Base-by-base conservation (phyloP, 805 yeast genomes). In the Suhomyces xylopsoci region DNA sequence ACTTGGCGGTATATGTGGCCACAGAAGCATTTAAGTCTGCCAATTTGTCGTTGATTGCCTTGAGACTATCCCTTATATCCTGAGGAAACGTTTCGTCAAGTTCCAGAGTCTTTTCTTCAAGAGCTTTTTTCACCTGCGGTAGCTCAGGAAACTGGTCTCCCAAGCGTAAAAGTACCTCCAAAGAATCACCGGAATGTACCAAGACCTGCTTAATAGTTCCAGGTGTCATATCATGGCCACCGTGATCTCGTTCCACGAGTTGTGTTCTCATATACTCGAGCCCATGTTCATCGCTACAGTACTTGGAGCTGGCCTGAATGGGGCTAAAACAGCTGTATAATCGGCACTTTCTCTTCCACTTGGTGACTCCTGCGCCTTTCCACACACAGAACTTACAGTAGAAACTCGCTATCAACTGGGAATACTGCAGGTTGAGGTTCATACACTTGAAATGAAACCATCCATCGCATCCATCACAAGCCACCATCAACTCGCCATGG, bases 391-490 rank as follows among this genome's bases (percentile, higher is more conserved):
- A 82, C 8, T 87, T 86, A 63, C 97, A 91, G 63, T 74, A 87
- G 62, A 80, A 91, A 51, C 80, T 79, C 46, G 80, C 76, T 9
- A 90, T 84, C 48, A 90, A 71, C 40, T 78, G 74, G 52, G 81
- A 77, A 61, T 78, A 79, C 50, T 73, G 68, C 7, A 64, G 65
- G 49, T 83, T 77, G 36, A 90, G 64, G 49, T 77, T 78, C 78
- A 91, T 81, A 65, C 97, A 92, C 45, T 71, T 73, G 67, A 91
- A 89, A 68, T 92, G 97, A 64, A 79, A 92, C 97, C 97, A 92
- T 53, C 90, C 97, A 62, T 90, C 97, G 69, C 97, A 92, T 5
- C 90, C 92, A 65, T 91, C 97, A 65, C 97, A 91, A 0, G 88
- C 90, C n/a, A 92, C 87, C 97, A 92, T 92, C 64, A 91, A 71